Percentiles rank a stretch among this genome's conserved stretches.
phyloP scores from a whole-genome alignment of 495 filamentous ascomycete species.

The Pseudoneurospora amorphoporcata region DNA sequence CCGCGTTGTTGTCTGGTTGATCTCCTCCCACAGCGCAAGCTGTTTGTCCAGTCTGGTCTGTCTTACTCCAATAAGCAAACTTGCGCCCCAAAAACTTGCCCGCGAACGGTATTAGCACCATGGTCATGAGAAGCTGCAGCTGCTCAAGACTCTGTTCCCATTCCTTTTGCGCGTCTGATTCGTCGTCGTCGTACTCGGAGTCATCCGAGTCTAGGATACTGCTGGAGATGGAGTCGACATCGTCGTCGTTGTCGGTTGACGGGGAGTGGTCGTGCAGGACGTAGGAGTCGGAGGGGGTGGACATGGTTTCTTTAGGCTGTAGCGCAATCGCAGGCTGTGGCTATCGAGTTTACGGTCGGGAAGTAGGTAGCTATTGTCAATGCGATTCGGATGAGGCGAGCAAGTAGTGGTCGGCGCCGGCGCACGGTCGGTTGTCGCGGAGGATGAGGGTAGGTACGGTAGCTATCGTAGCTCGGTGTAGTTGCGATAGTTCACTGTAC shows the following conservation, averaged over 20 bases:
- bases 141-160: slow-evolving; percentile 92
- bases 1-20: neutral
- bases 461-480: neutral
- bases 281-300: slow-evolving; percentile 30
- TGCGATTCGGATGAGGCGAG: neutral
- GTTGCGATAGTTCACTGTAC: neutral
- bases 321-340: neutral
- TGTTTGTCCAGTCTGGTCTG: neutral
- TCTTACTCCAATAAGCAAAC: slow-evolving; percentile 93
- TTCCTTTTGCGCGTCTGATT: slow-evolving; percentile 79
- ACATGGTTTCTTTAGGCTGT: slow-evolving; percentile 9
- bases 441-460: neutral
- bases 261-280: slow-evolving; percentile 29
- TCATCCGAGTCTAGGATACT: slow-evolving; percentile 35
- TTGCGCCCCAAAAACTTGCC: slow-evolving; percentile 89
- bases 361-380: neutral
- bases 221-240: slow-evolving; percentile 63
- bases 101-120: slow-evolving; percentile 86
- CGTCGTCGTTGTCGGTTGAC: slow-evolving; percentile 44
- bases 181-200: slow-evolving; percentile 44
- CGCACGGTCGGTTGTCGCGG: neutral
- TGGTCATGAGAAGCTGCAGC: slow-evolving; percentile 79
- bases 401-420: neutral
- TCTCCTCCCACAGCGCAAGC: neutral
- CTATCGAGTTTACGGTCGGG: neutral